phyloP scores from a whole-genome alignment of 2,329 filamentous ascomycete genomes.

The Chaetothyriales sp. region DNA sequence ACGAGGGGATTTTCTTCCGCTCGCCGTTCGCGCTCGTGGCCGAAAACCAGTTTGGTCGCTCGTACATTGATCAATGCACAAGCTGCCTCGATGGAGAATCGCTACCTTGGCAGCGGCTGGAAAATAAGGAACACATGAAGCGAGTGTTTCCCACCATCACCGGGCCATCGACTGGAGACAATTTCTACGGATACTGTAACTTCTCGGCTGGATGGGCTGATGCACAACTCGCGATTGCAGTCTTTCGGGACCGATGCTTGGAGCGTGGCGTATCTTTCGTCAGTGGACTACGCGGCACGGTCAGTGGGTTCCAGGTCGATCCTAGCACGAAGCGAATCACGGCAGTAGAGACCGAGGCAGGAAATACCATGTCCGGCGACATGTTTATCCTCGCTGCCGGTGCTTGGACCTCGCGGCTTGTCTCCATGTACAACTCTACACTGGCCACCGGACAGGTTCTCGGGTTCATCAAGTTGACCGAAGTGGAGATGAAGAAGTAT shows the following conservation, averaged over 20 bases:
- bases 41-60: slow-evolving; percentile 7
- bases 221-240: slow-evolving; percentile 22
- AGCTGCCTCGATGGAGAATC: no score
- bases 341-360: slow-evolving; percentile 45
- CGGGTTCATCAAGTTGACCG: slow-evolving; percentile 61
- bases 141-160: slow-evolving; percentile 27
- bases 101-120: no score
- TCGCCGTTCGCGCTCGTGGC: slow-evolving; percentile 22
- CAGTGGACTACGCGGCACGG: slow-evolving; percentile 5
- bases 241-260: slow-evolving; percentile 1
- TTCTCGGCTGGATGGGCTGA: slow-evolving; percentile 32
- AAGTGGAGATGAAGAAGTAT: slow-evolving; percentile 55
- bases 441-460: slow-evolving; percentile 70
- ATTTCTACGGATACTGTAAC: slow-evolving; percentile 33
- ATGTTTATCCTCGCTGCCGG: slow-evolving; percentile 70
- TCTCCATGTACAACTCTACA: slow-evolving; percentile 62
- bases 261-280: slow-evolving; percentile 8
- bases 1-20: slow-evolving; percentile 17
- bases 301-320: slow-evolving; percentile 17
- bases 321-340: slow-evolving; percentile 34
- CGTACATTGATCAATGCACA: no score
- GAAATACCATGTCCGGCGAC: slow-evolving; percentile 45
- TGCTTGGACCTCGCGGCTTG: slow-evolving; percentile 68
- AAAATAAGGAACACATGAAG: slow-evolving; percentile 16
- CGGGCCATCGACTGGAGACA: slow-evolving; percentile 22